These are phyloP conservation scores for Hordeum marinum DNA, from an alignment of 176 grass and related monocot genomes.

Conservation along the genomic window DNA sequence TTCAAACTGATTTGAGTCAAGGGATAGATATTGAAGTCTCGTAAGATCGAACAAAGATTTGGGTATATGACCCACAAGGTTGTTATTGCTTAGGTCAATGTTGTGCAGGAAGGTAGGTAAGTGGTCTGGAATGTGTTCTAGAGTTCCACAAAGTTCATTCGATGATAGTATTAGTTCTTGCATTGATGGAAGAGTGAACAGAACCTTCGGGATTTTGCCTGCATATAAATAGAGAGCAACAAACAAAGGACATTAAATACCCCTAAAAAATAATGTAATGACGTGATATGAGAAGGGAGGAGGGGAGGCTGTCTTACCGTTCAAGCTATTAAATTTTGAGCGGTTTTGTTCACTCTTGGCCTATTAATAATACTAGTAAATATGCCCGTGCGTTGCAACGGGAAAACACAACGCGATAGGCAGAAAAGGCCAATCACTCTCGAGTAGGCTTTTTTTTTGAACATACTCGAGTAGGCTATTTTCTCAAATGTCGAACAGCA, in stretches of 20 bases:
- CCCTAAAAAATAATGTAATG: no score
- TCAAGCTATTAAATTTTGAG: no score
- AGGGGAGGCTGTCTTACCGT: no score
- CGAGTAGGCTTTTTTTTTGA: no score
- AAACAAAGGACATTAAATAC: neutral
- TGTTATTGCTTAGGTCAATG: neutral
- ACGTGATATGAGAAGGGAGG: no score
- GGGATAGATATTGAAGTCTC: rapidly evolving
- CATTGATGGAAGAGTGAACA: slow-evolving; percentile 5
- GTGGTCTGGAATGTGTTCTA: neutral
- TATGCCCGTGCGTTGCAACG: no score
- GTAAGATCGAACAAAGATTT: neutral
- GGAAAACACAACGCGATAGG: no score
- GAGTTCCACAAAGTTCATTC: neutral
- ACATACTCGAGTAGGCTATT: no score
- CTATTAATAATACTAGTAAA: no score
- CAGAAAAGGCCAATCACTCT: no score
- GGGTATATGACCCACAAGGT: slow-evolving; percentile 18
- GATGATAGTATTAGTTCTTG: rapidly evolving
- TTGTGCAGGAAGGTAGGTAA: neutral
- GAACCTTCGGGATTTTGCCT: slow-evolving; percentile 3
- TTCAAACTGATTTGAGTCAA: slow-evolving; percentile 4
- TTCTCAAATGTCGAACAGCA: no score
- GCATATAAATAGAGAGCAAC: neutral
- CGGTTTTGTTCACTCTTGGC: no score